Conservation (phyloP, 768 basidiomycete genomes). For the Mycena venus region DNA sequence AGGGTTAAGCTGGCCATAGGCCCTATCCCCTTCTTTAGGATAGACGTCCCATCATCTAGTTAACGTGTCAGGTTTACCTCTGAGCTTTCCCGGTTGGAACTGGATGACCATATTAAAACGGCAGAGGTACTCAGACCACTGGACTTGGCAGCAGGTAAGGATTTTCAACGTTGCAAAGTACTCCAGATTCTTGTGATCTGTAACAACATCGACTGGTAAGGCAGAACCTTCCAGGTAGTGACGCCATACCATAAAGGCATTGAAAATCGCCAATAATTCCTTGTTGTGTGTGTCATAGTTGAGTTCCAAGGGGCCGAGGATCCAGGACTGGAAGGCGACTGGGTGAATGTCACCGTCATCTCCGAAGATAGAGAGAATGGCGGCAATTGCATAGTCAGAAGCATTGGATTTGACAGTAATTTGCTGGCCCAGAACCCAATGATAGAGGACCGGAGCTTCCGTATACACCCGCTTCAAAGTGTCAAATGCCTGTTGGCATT, state of each 20-base stretch:
- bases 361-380: conserved; percentile 15
- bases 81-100: no score
- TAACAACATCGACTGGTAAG: conserved; percentile 39
- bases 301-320: conserved; percentile 40
- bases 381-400: conserved; percentile 24
- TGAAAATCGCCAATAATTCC: conserved; percentile 59
- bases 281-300: conserved; percentile 61
- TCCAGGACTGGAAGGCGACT: conserved; percentile 25
- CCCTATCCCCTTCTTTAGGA: no score
- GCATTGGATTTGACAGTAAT: no score
- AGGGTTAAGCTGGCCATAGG: no score
- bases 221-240: conserved; percentile 42
- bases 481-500: conserved; percentile 13
- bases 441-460: no score
- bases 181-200: conserved; percentile 54
- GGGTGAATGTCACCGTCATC: conserved; percentile 24
- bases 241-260: conserved; percentile 54
- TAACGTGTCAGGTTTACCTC: no score
- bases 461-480: conserved; percentile 37
- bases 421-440: no score
- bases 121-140: conserved; percentile 48
- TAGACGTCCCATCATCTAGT: no score
- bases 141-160: conserved; percentile 51
- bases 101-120: no score
- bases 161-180: conserved; percentile 49